Conservation (phyloP, 2,329 filamentous ascomycete genomes). For the Exophiala phaeomuriformis region DNA sequence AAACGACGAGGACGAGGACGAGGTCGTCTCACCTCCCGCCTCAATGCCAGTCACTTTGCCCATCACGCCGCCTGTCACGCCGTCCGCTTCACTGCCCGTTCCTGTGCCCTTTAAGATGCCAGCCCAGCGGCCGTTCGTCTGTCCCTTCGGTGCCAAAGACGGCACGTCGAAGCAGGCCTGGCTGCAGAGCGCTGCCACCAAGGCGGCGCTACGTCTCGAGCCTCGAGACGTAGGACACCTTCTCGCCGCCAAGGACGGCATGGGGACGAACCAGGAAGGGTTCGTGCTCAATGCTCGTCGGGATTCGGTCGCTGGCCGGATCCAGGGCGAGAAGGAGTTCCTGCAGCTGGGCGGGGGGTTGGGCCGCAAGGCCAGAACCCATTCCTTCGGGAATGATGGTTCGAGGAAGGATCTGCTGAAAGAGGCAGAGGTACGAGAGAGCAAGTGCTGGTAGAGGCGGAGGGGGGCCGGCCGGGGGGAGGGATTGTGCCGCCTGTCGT, state of each 20-base stretch:
- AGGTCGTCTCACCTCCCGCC: not conserved
- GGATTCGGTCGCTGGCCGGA: slow-evolving; percentile 12
- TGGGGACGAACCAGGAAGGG: slow-evolving; percentile 3
- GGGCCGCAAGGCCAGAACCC: slow-evolving; percentile 1
- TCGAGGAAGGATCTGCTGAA: slow-evolving; percentile 12
- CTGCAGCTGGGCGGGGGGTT: slow-evolving; percentile 3
- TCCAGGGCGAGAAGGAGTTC: slow-evolving; percentile 13
- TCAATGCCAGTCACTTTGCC: not conserved
- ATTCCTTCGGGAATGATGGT: slow-evolving; percentile 16
- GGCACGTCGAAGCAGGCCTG: slow-evolving; percentile 14
- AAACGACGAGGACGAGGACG: not conserved
- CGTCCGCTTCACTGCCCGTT: not conserved
- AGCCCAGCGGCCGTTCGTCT: not conserved
- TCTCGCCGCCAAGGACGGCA: slow-evolving; percentile 17
- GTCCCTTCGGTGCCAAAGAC: slow-evolving; percentile 5
- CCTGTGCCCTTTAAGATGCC: not conserved
- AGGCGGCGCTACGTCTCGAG: not conserved
- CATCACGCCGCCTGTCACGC: not conserved
- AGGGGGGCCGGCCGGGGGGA: not conserved
- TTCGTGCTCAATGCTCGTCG: slow-evolving; percentile 12
- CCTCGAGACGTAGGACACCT: slow-evolving; percentile 16
- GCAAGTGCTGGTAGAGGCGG: not conserved
- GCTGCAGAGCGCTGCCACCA: slow-evolving; percentile 3
- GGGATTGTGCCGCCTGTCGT: not conserved
- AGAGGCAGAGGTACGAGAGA: slow-evolving; percentile 15